Base-by-base conservation (phyloP, 495 filamentous ascomycete genomes). In the Parachaetomium inaequale region DNA sequence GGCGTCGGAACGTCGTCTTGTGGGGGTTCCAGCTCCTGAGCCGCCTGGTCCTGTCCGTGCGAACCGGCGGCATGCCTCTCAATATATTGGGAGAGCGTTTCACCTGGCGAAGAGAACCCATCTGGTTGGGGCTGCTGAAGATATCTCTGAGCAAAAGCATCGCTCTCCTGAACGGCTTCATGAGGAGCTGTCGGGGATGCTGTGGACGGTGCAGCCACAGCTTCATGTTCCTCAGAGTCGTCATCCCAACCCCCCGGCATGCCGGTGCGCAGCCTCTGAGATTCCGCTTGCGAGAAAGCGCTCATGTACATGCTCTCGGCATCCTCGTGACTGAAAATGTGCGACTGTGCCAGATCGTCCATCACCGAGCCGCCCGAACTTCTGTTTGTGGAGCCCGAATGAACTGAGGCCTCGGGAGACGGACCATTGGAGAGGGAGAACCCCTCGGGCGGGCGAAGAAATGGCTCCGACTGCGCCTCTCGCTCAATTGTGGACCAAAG, bases 271-370 rank as follows among this genome's bases (percentile, higher is more conserved):
- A 80, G 34, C 74, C 78, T 68, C 52, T 65, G 67, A 2, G 74
- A 73, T 15, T 62, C 64, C 17, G 72, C 67, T 43, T 80, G 61
- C 7, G 79, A 82, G 45, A 83, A 79, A 3, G 82, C 81, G 58
- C 82, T 84, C 81, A 97, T 93, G 65, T 98, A 98, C 86, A 99
- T 88, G 74, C 94, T 98, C 67, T 93, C 88, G 0, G 94, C 94
- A 61, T 98, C 92, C 60, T 95, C 91, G 59, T 95, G 88, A 56
- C 85, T 93, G 71, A 92, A 98, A 17, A 94, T 71, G 64, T 82
- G 90, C 11, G 95, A 98, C 62, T 90, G 68, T 21, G 82, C 76
- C 17, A 90, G 81, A 58, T 87, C 83, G 31, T 83, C 82, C 12
- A 42, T 28, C 19, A 26, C 34, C 19, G 45, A 40, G 25, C 55